These are phyloP conservation scores for Brachypodium distachyon DNA, from an alignment of 202 grass and related monocot genomes.

Conservation along the genomic window DNA sequence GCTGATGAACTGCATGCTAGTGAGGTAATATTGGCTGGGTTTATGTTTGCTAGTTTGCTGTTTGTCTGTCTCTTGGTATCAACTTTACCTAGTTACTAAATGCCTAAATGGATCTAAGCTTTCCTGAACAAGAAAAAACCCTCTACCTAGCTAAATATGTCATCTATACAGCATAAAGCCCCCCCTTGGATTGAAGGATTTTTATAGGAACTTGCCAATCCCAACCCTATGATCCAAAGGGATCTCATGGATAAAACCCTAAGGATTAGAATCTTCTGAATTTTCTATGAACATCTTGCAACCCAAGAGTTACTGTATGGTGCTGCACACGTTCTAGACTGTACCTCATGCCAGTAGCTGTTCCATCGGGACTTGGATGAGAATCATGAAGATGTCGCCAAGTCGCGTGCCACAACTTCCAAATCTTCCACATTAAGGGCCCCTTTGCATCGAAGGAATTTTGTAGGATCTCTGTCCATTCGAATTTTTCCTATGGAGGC, in stretches of 20 bases:
- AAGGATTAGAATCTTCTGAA: neutral
- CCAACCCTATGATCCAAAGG: neutral
- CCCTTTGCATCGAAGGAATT: neutral
- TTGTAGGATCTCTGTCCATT: neutral
- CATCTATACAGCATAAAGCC: neutral
- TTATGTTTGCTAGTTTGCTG: neutral
- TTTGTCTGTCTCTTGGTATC: conserved; percentile 6
- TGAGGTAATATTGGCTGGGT: too few relatives aligned
- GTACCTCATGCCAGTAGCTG: neutral
- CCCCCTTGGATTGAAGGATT: neutral
- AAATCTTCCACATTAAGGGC: neutral
- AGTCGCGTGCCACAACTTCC: neutral
- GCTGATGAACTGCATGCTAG: conserved; percentile 72
- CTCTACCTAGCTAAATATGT: neutral
- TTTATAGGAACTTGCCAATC: neutral
- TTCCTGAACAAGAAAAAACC: too few relatives aligned
- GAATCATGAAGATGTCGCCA: neutral
- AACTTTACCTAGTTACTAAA: neutral
- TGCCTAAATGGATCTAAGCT: neutral
- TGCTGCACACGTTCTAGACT: neutral
- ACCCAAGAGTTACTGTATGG: neutral
- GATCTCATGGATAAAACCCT: neutral
- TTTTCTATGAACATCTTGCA: neutral
- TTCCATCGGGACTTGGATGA: neutral
- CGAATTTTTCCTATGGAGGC: neutral